Percentiles rank a stretch among this genome's conserved stretches.
phyloP scores from a whole-genome alignment of 2,329 filamentous ascomycete species.

The Colletotrichum musae region DNA sequence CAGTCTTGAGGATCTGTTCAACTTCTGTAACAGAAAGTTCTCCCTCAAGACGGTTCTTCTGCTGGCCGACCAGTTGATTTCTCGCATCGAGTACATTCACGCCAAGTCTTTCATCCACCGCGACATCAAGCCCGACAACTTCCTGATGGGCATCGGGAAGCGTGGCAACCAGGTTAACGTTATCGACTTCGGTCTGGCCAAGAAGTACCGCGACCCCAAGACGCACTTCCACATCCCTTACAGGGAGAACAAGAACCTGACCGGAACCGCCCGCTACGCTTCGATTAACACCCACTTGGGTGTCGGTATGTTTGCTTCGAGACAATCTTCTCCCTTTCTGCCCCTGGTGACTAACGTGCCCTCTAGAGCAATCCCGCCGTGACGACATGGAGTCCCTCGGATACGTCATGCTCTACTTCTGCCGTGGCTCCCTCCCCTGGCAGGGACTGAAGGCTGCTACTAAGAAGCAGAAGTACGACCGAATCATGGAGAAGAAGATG shows the following conservation, averaged over 20 bases:
- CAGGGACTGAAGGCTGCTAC: slow-evolving; percentile 98
- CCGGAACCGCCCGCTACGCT: slow-evolving; percentile 97
- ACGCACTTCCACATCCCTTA: slow-evolving; percentile 99
- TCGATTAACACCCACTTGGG: slow-evolving; percentile 99
- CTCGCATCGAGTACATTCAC: slow-evolving; percentile 99
- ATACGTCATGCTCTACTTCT: slow-evolving; percentile 99
- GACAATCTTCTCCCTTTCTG: background rate
- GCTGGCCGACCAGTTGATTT: slow-evolving; percentile 97
- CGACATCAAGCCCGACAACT: slow-evolving; percentile 99
- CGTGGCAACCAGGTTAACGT: slow-evolving; percentile 99
- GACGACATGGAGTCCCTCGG: slow-evolving; percentile 99
- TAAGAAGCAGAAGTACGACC: slow-evolving; percentile 99
- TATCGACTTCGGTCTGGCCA: slow-evolving; percentile 98
- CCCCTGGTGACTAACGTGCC: slow-evolving; percentile 47
- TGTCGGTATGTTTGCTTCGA: slow-evolving; percentile 74
- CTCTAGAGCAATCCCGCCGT: slow-evolving; percentile 92
- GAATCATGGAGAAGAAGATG: slow-evolving; percentile 99
- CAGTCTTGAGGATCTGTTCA: slow-evolving; percentile 97
- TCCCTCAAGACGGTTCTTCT: slow-evolving; percentile 98
- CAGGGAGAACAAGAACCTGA: slow-evolving; percentile 99
- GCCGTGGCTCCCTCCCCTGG: slow-evolving; percentile 98
- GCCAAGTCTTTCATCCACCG: slow-evolving; percentile 99
- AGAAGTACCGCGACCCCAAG: slow-evolving; percentile 99
- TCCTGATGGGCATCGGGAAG: slow-evolving; percentile 99
- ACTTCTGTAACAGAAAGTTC: slow-evolving; percentile 99